phyloP scores from a whole-genome alignment of 495 filamentous ascomycete genomes.

The Pseudoneurospora amorphoporcata region DNA sequence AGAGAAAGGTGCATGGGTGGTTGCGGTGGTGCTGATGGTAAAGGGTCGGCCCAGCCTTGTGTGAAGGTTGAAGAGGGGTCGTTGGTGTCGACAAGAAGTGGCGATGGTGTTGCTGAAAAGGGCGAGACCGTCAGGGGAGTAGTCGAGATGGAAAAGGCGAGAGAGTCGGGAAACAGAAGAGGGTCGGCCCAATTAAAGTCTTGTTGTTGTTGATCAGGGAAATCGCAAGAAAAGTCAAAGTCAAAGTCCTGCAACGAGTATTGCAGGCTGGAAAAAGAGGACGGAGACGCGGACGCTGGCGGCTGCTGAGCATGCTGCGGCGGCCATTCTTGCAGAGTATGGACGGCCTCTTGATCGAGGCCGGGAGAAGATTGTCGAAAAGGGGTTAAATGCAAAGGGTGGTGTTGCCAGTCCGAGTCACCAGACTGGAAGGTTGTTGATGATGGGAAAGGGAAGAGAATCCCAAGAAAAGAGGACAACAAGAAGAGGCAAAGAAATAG shows the following conservation, averaged over 20 bases:
- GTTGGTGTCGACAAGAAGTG: neutral
- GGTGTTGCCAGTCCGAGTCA: neutral
- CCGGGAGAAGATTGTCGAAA: neutral
- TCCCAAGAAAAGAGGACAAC: neutral
- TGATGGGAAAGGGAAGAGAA: neutral
- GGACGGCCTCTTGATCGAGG: slow-evolving; percentile 15
- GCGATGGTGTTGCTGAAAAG: neutral
- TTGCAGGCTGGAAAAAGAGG: slow-evolving; percentile 4
- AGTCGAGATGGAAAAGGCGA: neutral
- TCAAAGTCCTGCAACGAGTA: neutral
- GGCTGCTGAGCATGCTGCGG: slow-evolving; percentile 13
- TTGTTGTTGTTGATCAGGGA: neutral
- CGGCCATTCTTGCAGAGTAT: slow-evolving; percentile 20
- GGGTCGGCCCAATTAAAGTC: neutral
- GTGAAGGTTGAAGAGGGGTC: neutral
- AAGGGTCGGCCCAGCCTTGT: neutral
- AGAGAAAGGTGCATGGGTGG: neutral
- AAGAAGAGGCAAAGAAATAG: neutral
- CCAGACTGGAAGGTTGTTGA: neutral
- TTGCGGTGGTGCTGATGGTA: neutral
- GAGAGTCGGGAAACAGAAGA: neutral
- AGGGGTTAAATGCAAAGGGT: neutral
- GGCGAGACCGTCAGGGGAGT: neutral
- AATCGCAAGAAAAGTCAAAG: neutral
- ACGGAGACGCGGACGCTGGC: slow-evolving; percentile 1